Evolutionary conservation across 106 monocot species (phyloP), one percentile per base, ranked within the genome.

Genomic region (Vanilla planifolia): DNA sequence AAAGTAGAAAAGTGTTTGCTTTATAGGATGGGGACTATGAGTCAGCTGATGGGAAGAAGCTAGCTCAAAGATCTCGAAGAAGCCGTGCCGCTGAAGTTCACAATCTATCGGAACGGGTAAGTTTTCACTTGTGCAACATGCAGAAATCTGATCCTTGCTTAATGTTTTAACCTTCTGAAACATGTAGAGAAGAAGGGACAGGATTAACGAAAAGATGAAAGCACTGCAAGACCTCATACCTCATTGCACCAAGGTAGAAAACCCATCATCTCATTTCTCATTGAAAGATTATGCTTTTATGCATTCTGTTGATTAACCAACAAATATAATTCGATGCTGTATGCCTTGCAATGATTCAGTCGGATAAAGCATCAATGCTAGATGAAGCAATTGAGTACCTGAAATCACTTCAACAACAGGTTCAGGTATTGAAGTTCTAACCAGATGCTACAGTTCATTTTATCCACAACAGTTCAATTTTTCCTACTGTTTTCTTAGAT

Each of bases 371-470:
- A 43, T 92, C 92, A 2, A 86, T 83, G 80, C 44, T 92, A 67
- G 87, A 92, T 44, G 92, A 92, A 51, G 86, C 92, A 30, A 80
- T 84, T 57, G 83, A 84, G 28, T 92, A 92, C 29, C 29, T 92
- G 50, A 92, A 87, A 67, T 67, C 83, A 37, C 80, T 92, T 47
- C 83, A 92, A 40, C 48, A 66, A 19, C 83, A 83, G 56, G 52
- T 79, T n/a, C 75, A 76, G 69, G 76, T 79, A 50, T 10, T 64
- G 53, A 53, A 32, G n/a, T n/a, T n/a, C n/a, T n/a, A n/a, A n/a
- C n/a, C n/a, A n/a, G n/a, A 53, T 30, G 26, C 7, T 40, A 40
- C 14, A 40, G 14, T 40, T 50, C 50, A 50, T n/a, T n/a, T n/a
- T n/a, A n/a, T n/a, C n/a, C n/a, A n/a, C n/a, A 25, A 16, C 14